Base-by-base conservation (phyloP, 768 basidiomycete species). In the Fomitopsis pulvina region DNA sequence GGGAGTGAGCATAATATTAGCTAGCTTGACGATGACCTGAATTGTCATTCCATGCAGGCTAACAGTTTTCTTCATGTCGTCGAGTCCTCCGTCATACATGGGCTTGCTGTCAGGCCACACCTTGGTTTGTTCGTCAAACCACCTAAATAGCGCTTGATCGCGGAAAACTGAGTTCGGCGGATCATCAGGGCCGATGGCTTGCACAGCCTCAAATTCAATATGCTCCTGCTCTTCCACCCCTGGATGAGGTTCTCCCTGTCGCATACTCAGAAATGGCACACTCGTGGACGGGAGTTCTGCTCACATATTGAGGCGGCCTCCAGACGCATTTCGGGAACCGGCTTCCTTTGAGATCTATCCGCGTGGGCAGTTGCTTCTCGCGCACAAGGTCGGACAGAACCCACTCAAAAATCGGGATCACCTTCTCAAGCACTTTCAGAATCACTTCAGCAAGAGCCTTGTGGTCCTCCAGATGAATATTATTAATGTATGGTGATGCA, bases 11-110 rank as follows among this genome's bases (percentile, higher is more conserved):
- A 57, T 43, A 27, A 68, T 68, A 39, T 63, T 69, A 1, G 72
- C 59, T 8, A 74, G 57, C 59, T 74, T 76, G 28, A 76, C 71
- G 28, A 64, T 66, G 41, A 75, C 69, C 30, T 67, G 67, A 1
- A 69, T 41, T 11, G 41, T 55, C 18, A 54, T 45, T 16, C 55
- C 62, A 10, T 48, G 47, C 14, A 62, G 46, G 24, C 27, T 37
- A 28, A 57, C 32, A 12, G 46, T 22, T 14, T 32, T 48, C 34
- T 12, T 14, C 43, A 53, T 45, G 2, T 47, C 37, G 12, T 18
- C 25, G 21, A 34, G 34, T 27, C 48, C 47, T 4, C 43, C 48
- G 28, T 45, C 25, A 18, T n/a, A 21, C 30, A 42, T 41, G 41
- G 45, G 42, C 18, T 38, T 40, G 37, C 5, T 37, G 21, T 37